Conservation (phyloP, 75 land plant genomes). For the Selaginella moellendorffii region DNA sequence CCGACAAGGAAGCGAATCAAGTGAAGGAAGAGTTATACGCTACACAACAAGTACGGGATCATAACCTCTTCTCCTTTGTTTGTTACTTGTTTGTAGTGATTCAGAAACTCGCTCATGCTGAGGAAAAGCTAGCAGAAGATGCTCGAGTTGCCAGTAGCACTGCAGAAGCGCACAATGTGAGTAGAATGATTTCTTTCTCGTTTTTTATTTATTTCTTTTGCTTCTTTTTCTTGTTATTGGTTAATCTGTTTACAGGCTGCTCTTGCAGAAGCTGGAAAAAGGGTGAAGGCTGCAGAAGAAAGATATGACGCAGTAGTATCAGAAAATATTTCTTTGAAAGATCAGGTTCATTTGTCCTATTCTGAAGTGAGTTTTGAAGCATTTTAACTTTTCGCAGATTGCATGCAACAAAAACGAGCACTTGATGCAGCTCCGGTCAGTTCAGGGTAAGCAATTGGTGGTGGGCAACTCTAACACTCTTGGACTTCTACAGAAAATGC, state of each 20-base stretch:
- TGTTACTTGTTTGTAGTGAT: too few relatives aligned
- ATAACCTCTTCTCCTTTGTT: too few relatives aligned
- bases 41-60: constrained; percentile 19
- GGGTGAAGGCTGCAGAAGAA: neutral
- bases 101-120: neutral
- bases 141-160: neutral
- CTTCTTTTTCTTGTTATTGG: too few relatives aligned
- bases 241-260: neutral
- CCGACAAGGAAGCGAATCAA: constrained; percentile 21
- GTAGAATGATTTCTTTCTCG: too few relatives aligned
- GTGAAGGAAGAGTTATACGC: constrained; percentile 12
- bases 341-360: neutral
- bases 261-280: neutral
- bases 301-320: neutral
- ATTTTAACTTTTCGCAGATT: neutral
- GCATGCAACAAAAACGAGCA: neutral
- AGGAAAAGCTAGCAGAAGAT: neutral
- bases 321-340: neutral
- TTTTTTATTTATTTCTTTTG: too few relatives aligned
- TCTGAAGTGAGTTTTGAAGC: neutral
- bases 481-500: constrained; percentile 2
- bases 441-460: neutral
- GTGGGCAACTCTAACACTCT: neutral
- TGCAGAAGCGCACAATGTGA: neutral
- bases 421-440: neutral